Conservation (phyloP, 768 basidiomycete genomes). For the Calocybe indica region DNA sequence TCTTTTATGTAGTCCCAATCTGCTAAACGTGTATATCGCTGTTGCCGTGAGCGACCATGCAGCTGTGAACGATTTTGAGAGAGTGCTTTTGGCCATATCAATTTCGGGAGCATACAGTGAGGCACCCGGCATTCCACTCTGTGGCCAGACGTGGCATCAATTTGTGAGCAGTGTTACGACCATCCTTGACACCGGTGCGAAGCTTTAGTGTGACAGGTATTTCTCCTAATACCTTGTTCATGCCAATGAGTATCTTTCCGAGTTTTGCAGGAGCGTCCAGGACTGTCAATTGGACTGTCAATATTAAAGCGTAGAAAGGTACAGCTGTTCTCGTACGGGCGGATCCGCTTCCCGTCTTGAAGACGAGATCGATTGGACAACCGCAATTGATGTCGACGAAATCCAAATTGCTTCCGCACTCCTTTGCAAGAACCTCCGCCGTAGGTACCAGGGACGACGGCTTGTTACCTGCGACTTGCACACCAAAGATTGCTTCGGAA, state of each 20-base stretch:
- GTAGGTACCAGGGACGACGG: conserved; percentile 71
- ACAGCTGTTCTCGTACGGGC: conserved; percentile 53
- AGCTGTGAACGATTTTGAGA: conserved; percentile 43
- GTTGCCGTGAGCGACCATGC: conserved; percentile 94
- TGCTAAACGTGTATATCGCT: conserved; percentile 86
- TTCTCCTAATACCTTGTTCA: conserved; percentile 86
- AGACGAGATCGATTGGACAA: conserved; percentile 96
- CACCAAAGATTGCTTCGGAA: conserved; percentile 80
- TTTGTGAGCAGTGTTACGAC: conserved; percentile 82
- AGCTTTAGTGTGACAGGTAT: conserved; percentile 89
- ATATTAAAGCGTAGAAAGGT: not conserved
- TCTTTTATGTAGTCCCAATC: conserved; percentile 93
- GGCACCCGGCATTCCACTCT: conserved; percentile 41
- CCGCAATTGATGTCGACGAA: conserved; percentile 96
- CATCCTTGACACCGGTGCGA: conserved; percentile 91
- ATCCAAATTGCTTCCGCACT: conserved; percentile 63
- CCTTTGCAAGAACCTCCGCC: conserved; percentile 74
- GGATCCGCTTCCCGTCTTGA: conserved; percentile 84
- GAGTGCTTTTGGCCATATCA: too few species aligned
- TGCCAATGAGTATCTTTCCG: conserved; percentile 83
- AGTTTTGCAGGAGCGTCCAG: conserved; percentile 79
- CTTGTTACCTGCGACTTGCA: conserved; percentile 90
- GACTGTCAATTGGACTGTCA: conserved; percentile 37
- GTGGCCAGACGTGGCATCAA: conserved; percentile 74
- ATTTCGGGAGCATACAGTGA: conserved; percentile 28